phyloP scores from a whole-genome alignment of 1,284 basidiomycete species.

The Rhodotorula sp. region DNA sequence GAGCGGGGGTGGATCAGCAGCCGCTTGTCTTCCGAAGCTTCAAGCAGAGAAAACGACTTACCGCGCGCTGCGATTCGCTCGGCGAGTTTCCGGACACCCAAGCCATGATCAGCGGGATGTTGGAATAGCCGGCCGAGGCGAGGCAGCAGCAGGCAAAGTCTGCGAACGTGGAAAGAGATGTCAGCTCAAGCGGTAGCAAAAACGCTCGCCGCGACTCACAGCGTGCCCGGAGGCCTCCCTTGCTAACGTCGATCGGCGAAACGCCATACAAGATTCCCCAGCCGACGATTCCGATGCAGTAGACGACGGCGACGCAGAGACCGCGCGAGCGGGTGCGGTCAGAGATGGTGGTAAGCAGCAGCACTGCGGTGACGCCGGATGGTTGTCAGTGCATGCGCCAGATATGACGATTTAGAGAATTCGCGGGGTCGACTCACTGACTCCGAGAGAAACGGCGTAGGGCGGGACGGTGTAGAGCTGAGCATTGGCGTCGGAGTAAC shows the following conservation, averaged over 20 bases:
- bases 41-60: slow-evolving; percentile 17
- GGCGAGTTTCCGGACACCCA: slow-evolving; percentile 2
- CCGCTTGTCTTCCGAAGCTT: background rate
- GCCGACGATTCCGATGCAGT: slow-evolving; percentile 50
- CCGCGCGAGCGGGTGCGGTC: slow-evolving; percentile 72
- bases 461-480: slow-evolving; percentile 68
- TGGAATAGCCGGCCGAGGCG: slow-evolving; percentile 2
- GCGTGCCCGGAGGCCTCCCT: slow-evolving; percentile 46
- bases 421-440: background rate
- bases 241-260: slow-evolving; percentile 42
- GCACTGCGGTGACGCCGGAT: slow-evolving; percentile 49
- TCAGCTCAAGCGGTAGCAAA: background rate
- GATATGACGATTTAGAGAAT: background rate
- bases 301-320: slow-evolving; percentile 49
- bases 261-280: slow-evolving; percentile 51
- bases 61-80: slow-evolving; percentile 3
- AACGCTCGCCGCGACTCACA: slow-evolving; percentile 24
- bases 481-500: slow-evolving; percentile 55
- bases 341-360: slow-evolving; percentile 64
- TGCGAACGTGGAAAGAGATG: background rate
- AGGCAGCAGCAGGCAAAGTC: slow-evolving; percentile 46
- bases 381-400: slow-evolving; percentile 41
- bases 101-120: slow-evolving; percentile 2
- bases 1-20: background rate
- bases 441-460: slow-evolving; percentile 42